Conservation (phyloP, 2,329 filamentous ascomycete species). For the Falciphora oryzae region DNA sequence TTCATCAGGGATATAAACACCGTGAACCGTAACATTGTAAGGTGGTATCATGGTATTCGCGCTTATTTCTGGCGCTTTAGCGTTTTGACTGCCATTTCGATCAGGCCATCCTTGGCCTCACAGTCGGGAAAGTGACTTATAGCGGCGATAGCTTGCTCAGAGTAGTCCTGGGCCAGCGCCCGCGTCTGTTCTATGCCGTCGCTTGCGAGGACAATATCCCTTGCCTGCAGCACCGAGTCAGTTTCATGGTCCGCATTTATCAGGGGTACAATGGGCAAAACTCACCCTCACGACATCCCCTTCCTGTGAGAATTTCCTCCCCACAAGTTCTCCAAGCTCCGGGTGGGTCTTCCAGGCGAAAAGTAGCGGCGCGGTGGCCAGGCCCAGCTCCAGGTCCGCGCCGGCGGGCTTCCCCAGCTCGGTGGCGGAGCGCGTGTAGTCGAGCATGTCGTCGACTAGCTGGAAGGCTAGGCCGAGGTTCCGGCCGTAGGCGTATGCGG, state of each 20-base stretch:
- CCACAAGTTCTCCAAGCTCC: slow-evolving; percentile 81
- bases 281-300: slow-evolving; percentile 82
- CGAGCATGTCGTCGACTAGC: slow-evolving; percentile 94
- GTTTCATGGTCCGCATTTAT: slow-evolving; percentile 5
- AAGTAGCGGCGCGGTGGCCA: slow-evolving; percentile 87
- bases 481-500: slow-evolving; percentile 86
- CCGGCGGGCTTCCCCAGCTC: slow-evolving; percentile 94
- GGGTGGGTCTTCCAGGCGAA: slow-evolving; percentile 92
- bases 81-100: slow-evolving; percentile 93
- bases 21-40: neutral
- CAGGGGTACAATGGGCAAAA: slow-evolving; percentile 14
- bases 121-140: slow-evolving; percentile 83
- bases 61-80: slow-evolving; percentile 79
- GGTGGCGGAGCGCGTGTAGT: slow-evolving; percentile 80
- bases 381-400: slow-evolving; percentile 84
- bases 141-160: slow-evolving; percentile 79
- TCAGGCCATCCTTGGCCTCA: slow-evolving; percentile 83
- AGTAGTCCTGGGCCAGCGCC: slow-evolving; percentile 84
- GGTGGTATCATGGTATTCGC: neutral
- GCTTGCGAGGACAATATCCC: slow-evolving; percentile 74
- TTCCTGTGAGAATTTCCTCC: slow-evolving; percentile 77
- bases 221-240: slow-evolving; percentile 53
- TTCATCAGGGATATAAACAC: neutral
- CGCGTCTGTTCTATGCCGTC: slow-evolving; percentile 90
- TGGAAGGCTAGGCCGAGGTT: slow-evolving; percentile 95